These are phyloP conservation scores for Plasmodium vivax DNA, from an alignment of 169 alveolate species.

Conservation along the genomic window DNA sequence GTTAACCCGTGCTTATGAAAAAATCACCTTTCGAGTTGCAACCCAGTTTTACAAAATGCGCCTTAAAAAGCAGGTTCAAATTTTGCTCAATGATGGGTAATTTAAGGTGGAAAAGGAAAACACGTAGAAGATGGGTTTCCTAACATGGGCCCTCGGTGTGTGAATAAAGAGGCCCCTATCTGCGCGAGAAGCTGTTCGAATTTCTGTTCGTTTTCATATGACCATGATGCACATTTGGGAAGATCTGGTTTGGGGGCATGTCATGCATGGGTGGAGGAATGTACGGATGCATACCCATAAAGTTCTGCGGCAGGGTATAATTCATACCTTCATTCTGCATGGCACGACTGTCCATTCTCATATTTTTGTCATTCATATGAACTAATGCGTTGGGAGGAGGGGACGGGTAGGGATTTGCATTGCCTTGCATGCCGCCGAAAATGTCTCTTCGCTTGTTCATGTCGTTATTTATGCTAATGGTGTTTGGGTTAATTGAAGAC, in stretches of 20 bases:
- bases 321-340: conserved; percentile 12
- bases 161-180: neutral
- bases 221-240: conserved; percentile 19
- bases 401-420: neutral
- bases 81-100: neutral
- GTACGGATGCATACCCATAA: neutral
- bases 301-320: conserved; percentile 22
- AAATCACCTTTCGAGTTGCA: neutral
- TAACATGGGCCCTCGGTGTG: neutral
- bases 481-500: conserved; percentile 10
- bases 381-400: conserved; percentile 8
- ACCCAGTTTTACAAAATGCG: neutral
- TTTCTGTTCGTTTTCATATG: conserved; percentile 28
- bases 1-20: neutral
- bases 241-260: conserved; percentile 1
- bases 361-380: conserved; percentile 42
- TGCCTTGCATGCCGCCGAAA: neutral
- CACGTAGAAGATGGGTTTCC: neutral
- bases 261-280: conserved; percentile 27
- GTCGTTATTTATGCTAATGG: conserved; percentile 4
- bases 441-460: conserved; percentile 20
- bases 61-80: neutral
- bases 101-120: neutral
- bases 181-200: conserved; percentile 18
- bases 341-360: conserved; percentile 17